Evolutionary conservation across 192 early-diverging fungal species (phyloP).

Genomic region (Podila minutissima): DNA sequence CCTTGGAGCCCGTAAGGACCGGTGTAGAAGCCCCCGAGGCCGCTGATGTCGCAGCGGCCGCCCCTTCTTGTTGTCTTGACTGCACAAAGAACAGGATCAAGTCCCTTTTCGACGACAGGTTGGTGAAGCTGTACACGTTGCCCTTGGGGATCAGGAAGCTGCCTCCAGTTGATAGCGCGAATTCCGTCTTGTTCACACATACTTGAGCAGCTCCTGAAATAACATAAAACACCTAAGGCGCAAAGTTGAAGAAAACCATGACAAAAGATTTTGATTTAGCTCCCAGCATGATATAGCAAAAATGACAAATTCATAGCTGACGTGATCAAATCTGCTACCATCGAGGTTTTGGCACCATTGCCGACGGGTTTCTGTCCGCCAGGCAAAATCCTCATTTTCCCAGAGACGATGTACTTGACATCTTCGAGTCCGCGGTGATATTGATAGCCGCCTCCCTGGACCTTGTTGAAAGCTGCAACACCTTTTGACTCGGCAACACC

Average conservation of each 20-base stretch:
- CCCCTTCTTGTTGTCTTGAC: not conserved
- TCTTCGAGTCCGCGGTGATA: constrained; percentile 40
- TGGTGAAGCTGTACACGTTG: constrained; percentile 30
- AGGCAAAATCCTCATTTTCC: constrained; percentile 17
- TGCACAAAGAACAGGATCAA: constrained; percentile 33
- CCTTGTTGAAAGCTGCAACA: constrained; percentile 1
- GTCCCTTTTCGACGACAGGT: constrained; percentile 17
- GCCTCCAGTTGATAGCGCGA: constrained; percentile 8
- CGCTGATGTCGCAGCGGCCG: not conserved
- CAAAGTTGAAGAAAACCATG: not conserved
- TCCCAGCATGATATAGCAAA: not conserved
- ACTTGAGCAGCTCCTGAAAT: constrained; percentile 15
- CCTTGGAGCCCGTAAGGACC: not conserved
- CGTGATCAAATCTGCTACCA: constrained; percentile 6
- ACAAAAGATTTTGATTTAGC: not conserved
- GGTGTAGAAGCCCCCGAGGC: not conserved
- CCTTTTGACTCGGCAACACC: constrained; percentile 11
- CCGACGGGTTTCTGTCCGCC: constrained; percentile 19
- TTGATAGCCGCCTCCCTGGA: constrained; percentile 17
- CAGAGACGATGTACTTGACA: constrained; percentile 10
- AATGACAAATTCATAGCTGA: too few species aligned
- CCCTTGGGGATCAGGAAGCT: constrained; percentile 25
- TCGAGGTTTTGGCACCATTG: not conserved
- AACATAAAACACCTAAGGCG: constrained; percentile 18
- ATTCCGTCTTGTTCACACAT: constrained; percentile 12